phyloP scores from a whole-genome alignment of 1,284 basidiomycete genomes.

The Malassezia sp. region DNA sequence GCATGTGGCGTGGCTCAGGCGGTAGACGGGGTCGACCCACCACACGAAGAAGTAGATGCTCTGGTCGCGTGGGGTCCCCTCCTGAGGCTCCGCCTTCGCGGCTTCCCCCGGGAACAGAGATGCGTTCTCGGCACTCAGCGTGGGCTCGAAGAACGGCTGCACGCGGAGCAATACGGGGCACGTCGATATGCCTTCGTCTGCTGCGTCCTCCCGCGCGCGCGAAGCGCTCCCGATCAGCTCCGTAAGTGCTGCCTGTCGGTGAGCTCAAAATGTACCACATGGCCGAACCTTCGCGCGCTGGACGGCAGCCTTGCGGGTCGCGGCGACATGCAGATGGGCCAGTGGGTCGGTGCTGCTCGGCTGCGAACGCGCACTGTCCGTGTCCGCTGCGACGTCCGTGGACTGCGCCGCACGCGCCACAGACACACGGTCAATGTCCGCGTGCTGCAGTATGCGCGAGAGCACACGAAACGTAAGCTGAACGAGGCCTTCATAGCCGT shows the following conservation, averaged over 20 bases:
- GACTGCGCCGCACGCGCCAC: too few relatives aligned
- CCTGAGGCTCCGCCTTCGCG: too few relatives aligned
- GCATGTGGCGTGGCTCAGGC: conserved; percentile 33
- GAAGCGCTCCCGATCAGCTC: conserved; percentile 19
- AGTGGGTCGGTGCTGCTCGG: too few relatives aligned
- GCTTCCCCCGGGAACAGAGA: too few relatives aligned
- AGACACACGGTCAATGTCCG: too few relatives aligned
- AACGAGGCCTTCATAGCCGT: conserved; percentile 88
- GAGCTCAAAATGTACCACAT: too few relatives aligned
- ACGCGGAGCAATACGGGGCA: conserved; percentile 86
- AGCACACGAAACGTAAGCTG: conserved; percentile 65
- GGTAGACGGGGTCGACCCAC: conserved; percentile 36
- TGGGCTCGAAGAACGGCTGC: conserved; percentile 50
- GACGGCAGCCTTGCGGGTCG: background rate
- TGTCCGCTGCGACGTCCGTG: conserved; percentile 9
- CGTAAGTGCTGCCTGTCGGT: conserved; percentile 16
- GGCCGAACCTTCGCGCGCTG: conserved; percentile 21
- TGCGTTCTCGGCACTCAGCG: too few relatives aligned
- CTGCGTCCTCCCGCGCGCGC: conserved; percentile 17
- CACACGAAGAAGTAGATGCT: conserved; percentile 32
- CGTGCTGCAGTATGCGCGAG: conserved; percentile 39
- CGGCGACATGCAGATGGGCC: conserved; percentile 36
- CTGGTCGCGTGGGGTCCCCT: too few relatives aligned
- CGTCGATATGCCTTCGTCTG: conserved; percentile 48
- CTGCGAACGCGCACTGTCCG: background rate